Conservation (phyloP, 495 filamentous ascomycete species). For the Penicillium pulvis region DNA sequence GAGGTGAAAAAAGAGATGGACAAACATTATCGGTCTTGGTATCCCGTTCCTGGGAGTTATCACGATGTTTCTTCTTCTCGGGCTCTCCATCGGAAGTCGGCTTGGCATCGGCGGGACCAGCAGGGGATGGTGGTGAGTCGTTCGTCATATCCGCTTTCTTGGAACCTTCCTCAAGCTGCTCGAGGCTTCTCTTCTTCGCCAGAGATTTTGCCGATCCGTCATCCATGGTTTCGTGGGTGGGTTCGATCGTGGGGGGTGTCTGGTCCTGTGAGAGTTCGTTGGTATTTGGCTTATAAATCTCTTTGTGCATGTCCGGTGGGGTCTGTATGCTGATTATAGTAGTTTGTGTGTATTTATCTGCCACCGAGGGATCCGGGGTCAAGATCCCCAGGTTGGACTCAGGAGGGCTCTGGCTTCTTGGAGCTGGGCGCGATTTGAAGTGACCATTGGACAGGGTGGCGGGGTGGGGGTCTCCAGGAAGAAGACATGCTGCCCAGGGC, state of each 20-base stretch:
- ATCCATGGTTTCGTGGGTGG: conserved; percentile 10
- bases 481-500: too few species aligned
- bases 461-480: too few species aligned
- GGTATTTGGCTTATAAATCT: conserved; percentile 1
- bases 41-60: conserved; percentile 42
- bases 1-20: background rate
- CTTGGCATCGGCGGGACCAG: conserved; percentile 11
- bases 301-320: background rate
- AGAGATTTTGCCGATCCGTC: conserved; percentile 24
- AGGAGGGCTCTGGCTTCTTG: background rate
- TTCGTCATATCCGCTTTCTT: conserved; percentile 19
- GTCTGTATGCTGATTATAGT: background rate
- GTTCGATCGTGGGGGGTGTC: background rate
- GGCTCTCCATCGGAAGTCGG: conserved; percentile 34
- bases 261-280: conserved; percentile 17
- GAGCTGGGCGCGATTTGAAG: background rate
- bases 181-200: conserved; percentile 55
- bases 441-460: too few species aligned
- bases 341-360: background rate
- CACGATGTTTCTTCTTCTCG: conserved; percentile 51
- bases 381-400: background rate
- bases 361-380: background rate
- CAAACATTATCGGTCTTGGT: conserved; percentile 18
- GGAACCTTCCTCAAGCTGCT: conserved; percentile 49
- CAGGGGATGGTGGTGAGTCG: background rate